phyloP scores from a whole-genome alignment of 1,284 basidiomycete genomes.

The Microbotryum violaceum region DNA sequence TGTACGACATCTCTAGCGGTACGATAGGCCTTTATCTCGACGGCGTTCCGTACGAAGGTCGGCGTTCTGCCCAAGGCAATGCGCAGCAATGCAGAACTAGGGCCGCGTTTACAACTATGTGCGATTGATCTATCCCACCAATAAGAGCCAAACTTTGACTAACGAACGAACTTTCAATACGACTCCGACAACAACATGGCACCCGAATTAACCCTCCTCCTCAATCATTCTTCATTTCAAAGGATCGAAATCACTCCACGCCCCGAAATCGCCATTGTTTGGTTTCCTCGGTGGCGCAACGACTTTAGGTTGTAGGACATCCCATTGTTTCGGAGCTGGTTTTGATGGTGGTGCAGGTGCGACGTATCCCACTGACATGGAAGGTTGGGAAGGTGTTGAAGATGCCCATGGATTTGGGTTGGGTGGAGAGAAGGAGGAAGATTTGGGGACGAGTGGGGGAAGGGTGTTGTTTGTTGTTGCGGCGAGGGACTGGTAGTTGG shows the following conservation, averaged over 20 bases:
- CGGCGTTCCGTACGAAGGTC: too few species aligned
- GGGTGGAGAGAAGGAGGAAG: background rate
- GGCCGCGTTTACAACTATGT: too few species aligned
- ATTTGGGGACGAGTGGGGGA: conserved; percentile 1
- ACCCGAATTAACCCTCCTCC: too few species aligned
- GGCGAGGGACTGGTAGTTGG: background rate
- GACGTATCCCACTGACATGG: conserved; percentile 13
- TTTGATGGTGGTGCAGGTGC: conserved; percentile 4
- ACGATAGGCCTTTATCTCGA: too few species aligned
- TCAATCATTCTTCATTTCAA: conserved; percentile 11
- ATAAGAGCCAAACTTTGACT: too few species aligned
- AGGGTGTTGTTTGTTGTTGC: conserved; percentile 19
- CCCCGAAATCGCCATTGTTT: conserved; percentile 7
- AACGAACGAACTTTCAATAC: too few species aligned
- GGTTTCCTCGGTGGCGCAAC: background rate
- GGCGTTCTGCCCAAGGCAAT: too few species aligned
- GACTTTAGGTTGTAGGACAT: background rate
- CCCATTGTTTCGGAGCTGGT: conserved; percentile 1
- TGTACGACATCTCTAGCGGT: too few species aligned
- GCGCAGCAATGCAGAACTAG: too few species aligned
- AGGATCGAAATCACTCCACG: conserved; percentile 31
- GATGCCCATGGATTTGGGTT: background rate
- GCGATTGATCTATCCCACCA: too few species aligned
- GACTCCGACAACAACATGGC: too few species aligned
- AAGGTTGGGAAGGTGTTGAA: background rate